Base-by-base conservation (phyloP, 768 basidiomycete genomes). In the Boletus tylopilopsis region DNA sequence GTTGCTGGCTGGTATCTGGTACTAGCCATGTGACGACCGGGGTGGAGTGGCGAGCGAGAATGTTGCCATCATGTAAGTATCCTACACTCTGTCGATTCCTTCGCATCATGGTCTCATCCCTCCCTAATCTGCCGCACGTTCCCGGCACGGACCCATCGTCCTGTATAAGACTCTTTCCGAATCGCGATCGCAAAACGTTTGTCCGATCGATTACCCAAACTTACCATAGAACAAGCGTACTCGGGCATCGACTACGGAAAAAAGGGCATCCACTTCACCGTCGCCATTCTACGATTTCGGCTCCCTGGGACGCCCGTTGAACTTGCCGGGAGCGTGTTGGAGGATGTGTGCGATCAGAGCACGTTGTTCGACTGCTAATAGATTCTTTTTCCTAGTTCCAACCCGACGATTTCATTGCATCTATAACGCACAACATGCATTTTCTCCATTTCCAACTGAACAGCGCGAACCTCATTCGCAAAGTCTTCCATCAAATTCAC, bases 231-330 rank as follows among this genome's bases (percentile, higher is more conserved):
- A 34, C 82, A 90, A 60, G 91, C 84, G 0, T 96, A 90, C 68
- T 66, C 77, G 21, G 94, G 90, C 19, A 85, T 96, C 1, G 87
- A 94, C 64, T 89, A 86, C 55, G 91, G 90, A 30, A 92, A 94
- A 71, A 94, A 94, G 69, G 91, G 89, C n/a, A 84, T 79, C 37
- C 94, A 98, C 71, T 93, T 96, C 58, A 87, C 88, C 0, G 80
- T 97, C 18, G 93, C 95, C 1, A 68, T 97, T 42, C 90, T 94
- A n/a, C 80, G 94, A 54, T 97, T 94, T 72, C 77, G 90, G 47
- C 72, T 95, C 22, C 84, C 85, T 8, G 92, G 83, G 18, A 93
- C 92, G 63, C 77, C 87, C 0, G 87, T 93, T 35, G 85, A 86
- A 27, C 74, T 87, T 16, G 92, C 87, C 0, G 72, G 78, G 43